Evolutionary conservation across 768 basidiomycete species (phyloP), one percentile per base, ranked within the genome.

Genomic region (Wakefieldia striispora): DNA sequence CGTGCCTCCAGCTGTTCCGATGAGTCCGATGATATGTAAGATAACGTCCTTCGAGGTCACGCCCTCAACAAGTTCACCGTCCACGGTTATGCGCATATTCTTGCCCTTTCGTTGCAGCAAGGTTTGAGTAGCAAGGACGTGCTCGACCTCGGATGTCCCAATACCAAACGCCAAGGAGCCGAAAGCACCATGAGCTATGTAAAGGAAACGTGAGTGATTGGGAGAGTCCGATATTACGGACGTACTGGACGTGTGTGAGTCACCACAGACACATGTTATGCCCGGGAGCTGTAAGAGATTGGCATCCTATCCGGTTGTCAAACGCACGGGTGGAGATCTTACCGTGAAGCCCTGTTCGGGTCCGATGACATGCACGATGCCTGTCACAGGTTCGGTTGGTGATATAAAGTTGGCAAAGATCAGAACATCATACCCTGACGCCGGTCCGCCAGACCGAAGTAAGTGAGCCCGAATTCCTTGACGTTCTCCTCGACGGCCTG

Each of bases 281-380:
- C 86, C 86, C 6, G 86, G 86, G 27, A 88, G 75, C 84, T 86
- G 57, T 29, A 27, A 27, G 31, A 35, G 19, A 23, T 47, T 20
- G 52, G 58, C 19, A 52, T 16, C 10, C n/a, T 19, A 33, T 17
- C 8, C 12, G 16, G 24, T 6, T 13, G 7, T 27, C 26, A 20
- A 40, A 21, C 13, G 24, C 23, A 39, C 9, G n/a, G 10, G 14
- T 24, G 31, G 8, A n/a, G 2, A 12, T 60, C 77, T 45, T 62
- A 83, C 84, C 40, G 92, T 94, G 65, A 95, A 95, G 34, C 92
- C 92, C 73, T 95, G 92, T 65, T 95, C 92, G 43, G 92, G 92
- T 39, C 91, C 92, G 62, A 95, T 95, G 55, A 95, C 77, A 69
- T 95, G 90, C 7, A 91, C 87, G 55, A 88, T 91, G 50, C 84